Evolutionary conservation across 202 grass and related monocot species (phyloP).

Genomic region (Cymbopogon flexuosus): DNA sequence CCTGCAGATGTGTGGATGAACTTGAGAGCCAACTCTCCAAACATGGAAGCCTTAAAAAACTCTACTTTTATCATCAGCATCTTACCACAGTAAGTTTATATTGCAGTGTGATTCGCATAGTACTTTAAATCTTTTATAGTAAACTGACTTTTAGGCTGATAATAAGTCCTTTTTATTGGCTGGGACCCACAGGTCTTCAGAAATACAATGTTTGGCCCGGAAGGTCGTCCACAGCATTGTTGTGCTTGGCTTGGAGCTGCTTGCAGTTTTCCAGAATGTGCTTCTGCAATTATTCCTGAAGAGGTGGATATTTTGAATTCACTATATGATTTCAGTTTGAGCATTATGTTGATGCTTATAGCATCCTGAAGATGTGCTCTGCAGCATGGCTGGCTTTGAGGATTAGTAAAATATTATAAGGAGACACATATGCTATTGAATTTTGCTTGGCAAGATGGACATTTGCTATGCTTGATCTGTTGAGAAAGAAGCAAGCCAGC

Average conservation of each 20-base stretch:
- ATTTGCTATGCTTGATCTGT: not conserved
- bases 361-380: slow-evolving; percentile 7
- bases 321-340: slow-evolving; percentile 23
- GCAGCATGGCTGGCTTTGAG: not conserved
- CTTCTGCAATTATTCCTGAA: slow-evolving; percentile 83
- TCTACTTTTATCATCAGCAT: slow-evolving; percentile 99
- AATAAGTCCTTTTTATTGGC: slow-evolving; percentile 17
- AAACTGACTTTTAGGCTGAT: not conserved
- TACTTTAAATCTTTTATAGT: not conserved
- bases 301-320: slow-evolving; percentile 58
- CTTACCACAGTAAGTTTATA: slow-evolving; percentile 74
- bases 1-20: slow-evolving; percentile 88
- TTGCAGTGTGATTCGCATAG: not conserved
- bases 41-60: slow-evolving; percentile 93
- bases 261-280: slow-evolving; percentile 97
- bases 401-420: slow-evolving; percentile 20
- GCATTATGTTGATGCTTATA: slow-evolving; percentile 25
- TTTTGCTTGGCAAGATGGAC: not conserved
- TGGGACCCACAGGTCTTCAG: slow-evolving; percentile 70
- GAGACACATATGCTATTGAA: not conserved
- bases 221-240: slow-evolving; percentile 93
- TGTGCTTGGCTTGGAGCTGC: slow-evolving; percentile 98
- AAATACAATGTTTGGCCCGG: slow-evolving; percentile 99
- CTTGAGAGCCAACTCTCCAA: slow-evolving; percentile 84
- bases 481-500: not conserved